Conservation (phyloP, 2,329 filamentous ascomycete genomes). For the Cytospora piceae region DNA sequence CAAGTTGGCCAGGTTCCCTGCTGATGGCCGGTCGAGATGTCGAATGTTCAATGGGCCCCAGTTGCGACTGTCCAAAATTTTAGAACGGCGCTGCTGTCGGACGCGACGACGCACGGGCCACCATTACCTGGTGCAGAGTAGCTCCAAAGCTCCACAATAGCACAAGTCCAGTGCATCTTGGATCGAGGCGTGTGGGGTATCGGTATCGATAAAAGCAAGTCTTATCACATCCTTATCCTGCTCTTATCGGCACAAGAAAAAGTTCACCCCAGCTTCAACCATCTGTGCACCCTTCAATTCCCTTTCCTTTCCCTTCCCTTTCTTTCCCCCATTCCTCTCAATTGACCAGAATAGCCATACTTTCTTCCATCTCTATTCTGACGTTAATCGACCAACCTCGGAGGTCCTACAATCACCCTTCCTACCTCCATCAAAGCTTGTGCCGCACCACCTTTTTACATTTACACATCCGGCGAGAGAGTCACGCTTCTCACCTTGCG, state of each 20-base stretch:
- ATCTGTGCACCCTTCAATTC: background rate
- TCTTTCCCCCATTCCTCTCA: slow-evolving; percentile 2
- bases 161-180: background rate
- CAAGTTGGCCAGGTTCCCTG: slow-evolving; percentile 18
- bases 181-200: background rate
- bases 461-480: slow-evolving; percentile 2
- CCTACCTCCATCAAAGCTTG: slow-evolving; percentile 8
- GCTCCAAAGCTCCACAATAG: background rate
- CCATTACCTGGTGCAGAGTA: background rate
- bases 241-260: slow-evolving; percentile 22
- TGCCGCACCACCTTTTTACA: background rate
- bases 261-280: slow-evolving; percentile 13
- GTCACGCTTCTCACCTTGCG: background rate
- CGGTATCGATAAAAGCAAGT: no score
- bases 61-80: slow-evolving; percentile 26
- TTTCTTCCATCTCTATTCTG: slow-evolving; percentile 1
- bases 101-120: slow-evolving; percentile 3
- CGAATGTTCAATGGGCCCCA: slow-evolving; percentile 7
- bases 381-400: background rate
- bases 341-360: slow-evolving; percentile 5
- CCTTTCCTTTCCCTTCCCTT: background rate
- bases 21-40: slow-evolving; percentile 7
- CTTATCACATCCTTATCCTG: slow-evolving; percentile 9
- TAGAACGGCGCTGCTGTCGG: slow-evolving; percentile 15
- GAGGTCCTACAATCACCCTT: background rate